phyloP scores from a whole-genome alignment of 139 green algal species.

The Chlorella sorokiniana region DNA sequence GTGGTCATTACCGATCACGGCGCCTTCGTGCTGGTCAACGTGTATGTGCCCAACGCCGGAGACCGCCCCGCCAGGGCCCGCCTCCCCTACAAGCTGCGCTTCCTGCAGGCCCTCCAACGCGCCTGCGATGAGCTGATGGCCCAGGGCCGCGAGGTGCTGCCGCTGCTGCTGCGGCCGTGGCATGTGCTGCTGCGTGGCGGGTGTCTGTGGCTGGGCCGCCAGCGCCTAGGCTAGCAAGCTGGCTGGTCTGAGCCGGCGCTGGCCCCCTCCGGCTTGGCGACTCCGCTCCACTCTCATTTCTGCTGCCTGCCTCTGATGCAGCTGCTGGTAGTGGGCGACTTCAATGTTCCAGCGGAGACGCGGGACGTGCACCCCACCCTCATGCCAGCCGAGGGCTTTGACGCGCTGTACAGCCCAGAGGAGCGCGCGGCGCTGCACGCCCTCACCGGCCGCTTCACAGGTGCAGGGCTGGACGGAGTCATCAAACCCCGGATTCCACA shows the following conservation, averaged over 20 bases:
- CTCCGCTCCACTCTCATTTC: too few relatives aligned
- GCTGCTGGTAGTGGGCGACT: slow-evolving; percentile 70
- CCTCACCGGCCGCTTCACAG: slow-evolving; percentile 32
- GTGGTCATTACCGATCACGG: slow-evolving; percentile 66
- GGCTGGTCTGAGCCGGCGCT: too few relatives aligned
- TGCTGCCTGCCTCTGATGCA: slow-evolving; percentile 11
- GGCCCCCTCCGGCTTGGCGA: too few relatives aligned
- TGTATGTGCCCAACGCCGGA: slow-evolving; percentile 86
- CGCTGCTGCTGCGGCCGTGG: not conserved
- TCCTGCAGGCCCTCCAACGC: slow-evolving; percentile 55
- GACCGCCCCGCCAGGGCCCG: slow-evolving; percentile 48
- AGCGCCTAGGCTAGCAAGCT: too few relatives aligned
- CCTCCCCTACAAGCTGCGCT: slow-evolving; percentile 66
- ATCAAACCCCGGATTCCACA: too few relatives aligned
- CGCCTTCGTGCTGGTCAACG: slow-evolving; percentile 76
- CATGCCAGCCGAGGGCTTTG: not conserved
- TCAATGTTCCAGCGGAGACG: slow-evolving; percentile 59
- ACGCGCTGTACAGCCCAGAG: slow-evolving; percentile 43
- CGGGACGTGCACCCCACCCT: slow-evolving; percentile 56
- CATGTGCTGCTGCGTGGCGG: too few relatives aligned
- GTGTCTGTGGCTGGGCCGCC: too few relatives aligned
- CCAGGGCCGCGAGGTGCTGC: slow-evolving; percentile 48
- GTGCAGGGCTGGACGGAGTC: too few relatives aligned
- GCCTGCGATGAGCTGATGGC: slow-evolving; percentile 50
- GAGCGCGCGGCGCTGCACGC: slow-evolving; percentile 43